Base-by-base conservation (phyloP, 441 rosid species). In the Populus tomentosa region DNA sequence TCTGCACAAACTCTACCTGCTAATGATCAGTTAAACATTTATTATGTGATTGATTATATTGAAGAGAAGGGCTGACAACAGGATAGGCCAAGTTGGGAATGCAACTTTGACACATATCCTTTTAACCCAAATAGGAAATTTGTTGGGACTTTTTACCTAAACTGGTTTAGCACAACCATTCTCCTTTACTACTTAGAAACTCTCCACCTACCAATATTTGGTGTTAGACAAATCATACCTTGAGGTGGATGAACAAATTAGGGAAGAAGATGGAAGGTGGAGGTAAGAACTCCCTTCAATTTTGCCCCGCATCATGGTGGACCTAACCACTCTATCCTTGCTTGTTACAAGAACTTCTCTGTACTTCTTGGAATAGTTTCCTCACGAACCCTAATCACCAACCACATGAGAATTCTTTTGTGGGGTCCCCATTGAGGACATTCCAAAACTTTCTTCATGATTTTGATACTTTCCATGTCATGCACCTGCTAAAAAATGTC, bases 361-460 rank as follows among this genome's bases (percentile, higher is more conserved):
- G 62, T 18, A 9, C 21, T 64, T 24, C 63, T 68, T 16, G 40
- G 67, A 77, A 79, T 69, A 40, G 70, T 76, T 74, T 72, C 73
- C 73, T 30, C n/a, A 32, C 20, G 24, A 77, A 21, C 73, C 71
- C 26, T 67, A 69, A 72, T 74, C 61, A 61, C 33, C 75, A 64
- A 65, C 78, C 81, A 74, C 81, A 62, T 74, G 78, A 69, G 64
- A 73, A 40, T 67, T 68, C 74, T 64, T 35, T 65, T 32, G 16
- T 1, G 21, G 65, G 79, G 70, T 42, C 79, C 80, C 81, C 62
- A n/a, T 62, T 21, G 4, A 18, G 10, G n/a, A 16, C 67, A 67
- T 1, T 33, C 72, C 80, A 78, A 72, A 62, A 46, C 1, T 21
- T 53, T 14, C 6, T 67, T 24, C n/a, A n/a, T 78, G 30, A 4